Conservation (phyloP, 1,139 yeast species). For the Scheffersomyces illinoinensis region DNA sequence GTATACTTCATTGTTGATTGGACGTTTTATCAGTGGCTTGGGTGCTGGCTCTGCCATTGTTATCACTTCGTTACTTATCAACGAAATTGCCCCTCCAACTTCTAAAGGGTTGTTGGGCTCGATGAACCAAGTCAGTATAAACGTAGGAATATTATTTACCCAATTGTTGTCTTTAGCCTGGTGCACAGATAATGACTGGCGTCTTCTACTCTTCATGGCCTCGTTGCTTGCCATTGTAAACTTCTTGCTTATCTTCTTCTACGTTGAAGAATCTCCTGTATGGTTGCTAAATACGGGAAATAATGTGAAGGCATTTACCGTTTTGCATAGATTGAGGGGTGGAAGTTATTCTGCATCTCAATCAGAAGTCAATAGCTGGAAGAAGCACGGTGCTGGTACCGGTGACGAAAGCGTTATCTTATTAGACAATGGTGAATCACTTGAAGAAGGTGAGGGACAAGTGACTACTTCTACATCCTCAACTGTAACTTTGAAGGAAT, state of each 20-base stretch:
- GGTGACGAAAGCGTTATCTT: conserved; percentile 4
- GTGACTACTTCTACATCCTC: conserved; percentile 4
- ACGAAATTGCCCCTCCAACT: conserved; percentile 72
- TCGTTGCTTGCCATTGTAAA: conserved; percentile 52
- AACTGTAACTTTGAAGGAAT: conserved; percentile 35
- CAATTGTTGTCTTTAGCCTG: conserved; percentile 71
- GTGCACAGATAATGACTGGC: conserved; percentile 71
- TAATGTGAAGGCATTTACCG: conserved; percentile 32
- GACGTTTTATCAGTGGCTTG: conserved; percentile 76
- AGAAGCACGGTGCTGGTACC: conserved; percentile 3
- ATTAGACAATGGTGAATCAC: conserved; percentile 10
- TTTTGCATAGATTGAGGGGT: conserved; percentile 41
- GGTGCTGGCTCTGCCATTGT: conserved; percentile 91
- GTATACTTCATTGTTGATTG: conserved; percentile 51
- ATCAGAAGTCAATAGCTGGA: conserved; percentile 43
- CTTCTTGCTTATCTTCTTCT: conserved; percentile 40
- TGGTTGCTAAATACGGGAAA: conserved; percentile 60
- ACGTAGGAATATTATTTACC: conserved; percentile 77
- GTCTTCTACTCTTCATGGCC: conserved; percentile 64
- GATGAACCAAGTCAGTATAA: conserved; percentile 83
- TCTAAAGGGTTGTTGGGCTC: conserved; percentile 80
- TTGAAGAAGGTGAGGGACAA: conserved; percentile 15
- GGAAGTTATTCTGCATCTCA: conserved; percentile 39
- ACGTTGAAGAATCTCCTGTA: conserved; percentile 78
- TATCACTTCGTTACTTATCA: conserved; percentile 76